These are phyloP conservation scores for Blastobotrys mokoenaii DNA, from an alignment of 805 yeast species.

Conservation along the genomic window DNA sequence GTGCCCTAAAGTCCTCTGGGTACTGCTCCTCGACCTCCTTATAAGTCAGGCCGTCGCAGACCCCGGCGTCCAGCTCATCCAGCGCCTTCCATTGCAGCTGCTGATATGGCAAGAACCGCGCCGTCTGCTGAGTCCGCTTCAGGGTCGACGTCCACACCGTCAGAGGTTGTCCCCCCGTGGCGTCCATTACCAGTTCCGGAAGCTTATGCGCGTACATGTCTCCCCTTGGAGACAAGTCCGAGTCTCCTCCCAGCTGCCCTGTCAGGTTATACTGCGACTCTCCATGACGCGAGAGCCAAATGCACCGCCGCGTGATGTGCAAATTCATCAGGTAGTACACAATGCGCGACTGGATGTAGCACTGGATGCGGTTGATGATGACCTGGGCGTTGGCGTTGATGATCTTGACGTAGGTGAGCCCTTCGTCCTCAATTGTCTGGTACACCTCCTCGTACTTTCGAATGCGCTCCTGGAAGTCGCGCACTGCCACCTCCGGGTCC, in stretches of 20 bases:
- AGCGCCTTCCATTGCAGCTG: conserved; percentile 92
- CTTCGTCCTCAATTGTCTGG: conserved; percentile 58
- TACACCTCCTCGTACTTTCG: conserved; percentile 64
- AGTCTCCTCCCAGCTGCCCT: conserved; percentile 95
- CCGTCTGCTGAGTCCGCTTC: conserved; percentile 87
- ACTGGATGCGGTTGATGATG: conserved; percentile 76
- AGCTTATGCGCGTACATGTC: conserved; percentile 72
- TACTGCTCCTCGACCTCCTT: conserved; percentile 77
- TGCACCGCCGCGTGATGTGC: conserved; percentile 84
- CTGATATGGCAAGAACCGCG: conserved; percentile 69
- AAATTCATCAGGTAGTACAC: conserved; percentile 94
- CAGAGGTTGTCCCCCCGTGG: conserved; percentile 45
- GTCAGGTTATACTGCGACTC: conserved; percentile 87
- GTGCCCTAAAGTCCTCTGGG: conserved; percentile 92
- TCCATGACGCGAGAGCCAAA: conserved; percentile 94
- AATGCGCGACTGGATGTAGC: conserved; percentile 83
- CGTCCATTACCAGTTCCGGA: conserved; percentile 64
- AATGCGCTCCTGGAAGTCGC: conserved; percentile 68
- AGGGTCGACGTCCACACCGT: conserved; percentile 96
- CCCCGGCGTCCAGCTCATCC: conserved; percentile 96
- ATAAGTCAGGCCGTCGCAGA: conserved; percentile 94
- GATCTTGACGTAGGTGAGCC: conserved; percentile 73
- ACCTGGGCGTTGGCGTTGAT: conserved; percentile 85
- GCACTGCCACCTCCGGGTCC: conserved; percentile 63
- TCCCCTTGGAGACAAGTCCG: conserved; percentile 77